phyloP scores from a whole-genome alignment of 805 yeast genomes.

The Saturnispora saitoi region DNA sequence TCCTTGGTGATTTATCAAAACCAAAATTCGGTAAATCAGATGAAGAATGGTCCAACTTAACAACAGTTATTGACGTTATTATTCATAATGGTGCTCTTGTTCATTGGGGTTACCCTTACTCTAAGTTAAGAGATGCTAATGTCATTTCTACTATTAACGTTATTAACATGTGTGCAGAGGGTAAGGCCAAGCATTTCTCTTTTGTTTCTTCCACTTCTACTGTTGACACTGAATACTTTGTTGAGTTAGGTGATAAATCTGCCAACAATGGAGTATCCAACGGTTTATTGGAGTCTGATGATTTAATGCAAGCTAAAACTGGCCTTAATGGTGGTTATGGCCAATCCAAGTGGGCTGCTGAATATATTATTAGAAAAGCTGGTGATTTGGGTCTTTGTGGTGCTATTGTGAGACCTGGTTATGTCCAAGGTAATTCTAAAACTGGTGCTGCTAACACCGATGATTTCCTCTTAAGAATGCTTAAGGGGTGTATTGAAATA shows the following conservation, averaged over 20 bases:
- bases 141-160: conserved; percentile 84
- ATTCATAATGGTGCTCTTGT: conserved; percentile 97
- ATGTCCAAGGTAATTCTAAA: conserved; percentile 75
- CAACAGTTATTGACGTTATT: conserved; percentile 62
- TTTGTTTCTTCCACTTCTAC: conserved; percentile 96
- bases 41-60: conserved; percentile 48
- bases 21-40: conserved; percentile 62
- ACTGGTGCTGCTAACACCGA: conserved; percentile 94
- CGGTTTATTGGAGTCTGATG: conserved; percentile 80
- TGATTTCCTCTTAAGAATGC: conserved; percentile 88
- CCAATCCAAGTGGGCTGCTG: conserved; percentile 97
- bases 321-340: conserved; percentile 94
- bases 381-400: conserved; percentile 85
- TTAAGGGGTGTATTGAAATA: conserved; percentile 88
- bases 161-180: conserved; percentile 63
- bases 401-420: conserved; percentile 90
- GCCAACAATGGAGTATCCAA: conserved; percentile 30
- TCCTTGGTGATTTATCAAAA: conserved; percentile 73
- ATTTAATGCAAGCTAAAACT: conserved; percentile 65
- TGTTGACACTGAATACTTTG: conserved; percentile 75
- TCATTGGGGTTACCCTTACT: conserved; percentile 97
- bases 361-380: conserved; percentile 77
- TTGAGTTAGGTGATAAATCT: conserved; percentile 64
- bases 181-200: conserved; percentile 77
- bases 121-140: conserved; percentile 84